phyloP scores from a whole-genome alignment of 768 basidiomycete genomes.

The Phylloporus arenicola region DNA sequence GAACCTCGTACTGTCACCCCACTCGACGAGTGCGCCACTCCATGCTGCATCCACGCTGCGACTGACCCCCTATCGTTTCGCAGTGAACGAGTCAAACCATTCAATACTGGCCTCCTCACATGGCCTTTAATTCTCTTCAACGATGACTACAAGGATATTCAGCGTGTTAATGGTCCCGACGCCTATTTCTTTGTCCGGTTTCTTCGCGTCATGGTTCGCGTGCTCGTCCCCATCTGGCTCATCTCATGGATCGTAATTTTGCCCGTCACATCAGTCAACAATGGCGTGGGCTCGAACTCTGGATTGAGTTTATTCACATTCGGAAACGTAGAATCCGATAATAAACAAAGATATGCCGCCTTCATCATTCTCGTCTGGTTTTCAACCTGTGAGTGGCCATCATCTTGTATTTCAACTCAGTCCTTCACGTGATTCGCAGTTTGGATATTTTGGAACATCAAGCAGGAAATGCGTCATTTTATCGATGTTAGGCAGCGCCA shows the following conservation, averaged over 20 bases:
- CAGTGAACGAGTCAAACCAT: conserved; percentile 55
- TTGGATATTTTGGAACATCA: conserved; percentile 85
- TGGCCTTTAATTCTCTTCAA: conserved; percentile 67
- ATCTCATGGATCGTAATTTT: conserved; percentile 83
- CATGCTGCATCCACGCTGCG: not conserved
- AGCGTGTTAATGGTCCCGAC: conserved; percentile 74
- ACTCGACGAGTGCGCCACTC: conserved; percentile 34
- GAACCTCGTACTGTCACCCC: conserved; percentile 77
- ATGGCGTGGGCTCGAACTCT: conserved; percentile 37
- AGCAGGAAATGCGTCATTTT: conserved; percentile 75
- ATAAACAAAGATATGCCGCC: conserved; percentile 62
- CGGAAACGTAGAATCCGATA: conserved; percentile 59
- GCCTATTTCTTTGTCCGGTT: conserved; percentile 94
- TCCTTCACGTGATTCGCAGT: conserved; percentile 35
- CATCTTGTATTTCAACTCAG: not conserved
- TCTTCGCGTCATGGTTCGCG: conserved; percentile 73
- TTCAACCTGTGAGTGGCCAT: conserved; percentile 60
- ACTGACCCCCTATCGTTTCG: not conserved
- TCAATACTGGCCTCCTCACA: conserved; percentile 44
- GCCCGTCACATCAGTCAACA: conserved; percentile 62
- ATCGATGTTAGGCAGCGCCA: conserved; percentile 74
- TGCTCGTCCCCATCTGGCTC: conserved; percentile 88
- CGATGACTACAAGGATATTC: conserved; percentile 57
- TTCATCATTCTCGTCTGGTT: conserved; percentile 74
- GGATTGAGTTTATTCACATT: conserved; percentile 73